These are phyloP conservation scores for Phytopythium chamaehyphon DNA, from an alignment of 352 stramenopile species.

Conservation along the genomic window DNA sequence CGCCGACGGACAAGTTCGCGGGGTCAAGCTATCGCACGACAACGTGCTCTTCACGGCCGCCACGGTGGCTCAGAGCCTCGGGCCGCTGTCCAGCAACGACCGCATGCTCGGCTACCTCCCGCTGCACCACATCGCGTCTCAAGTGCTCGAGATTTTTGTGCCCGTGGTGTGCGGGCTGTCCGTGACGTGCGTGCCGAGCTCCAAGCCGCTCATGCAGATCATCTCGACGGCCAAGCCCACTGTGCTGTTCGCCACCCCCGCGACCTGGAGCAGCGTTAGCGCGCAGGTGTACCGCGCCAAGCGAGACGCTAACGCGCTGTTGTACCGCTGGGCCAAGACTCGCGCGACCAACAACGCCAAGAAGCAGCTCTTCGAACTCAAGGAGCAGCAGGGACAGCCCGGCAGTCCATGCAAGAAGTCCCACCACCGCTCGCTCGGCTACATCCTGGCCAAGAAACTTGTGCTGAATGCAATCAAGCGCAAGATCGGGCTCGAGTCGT, in stretches of 20 bases:
- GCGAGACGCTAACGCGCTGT: conserved; percentile 57
- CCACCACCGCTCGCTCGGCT: conserved; percentile 46
- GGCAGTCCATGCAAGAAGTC: not conserved
- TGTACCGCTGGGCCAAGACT: conserved; percentile 78
- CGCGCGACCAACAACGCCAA: conserved; percentile 74
- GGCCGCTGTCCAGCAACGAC: conserved; percentile 39
- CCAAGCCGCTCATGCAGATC: conserved; percentile 41
- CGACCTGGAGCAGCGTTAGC: conserved; percentile 68
- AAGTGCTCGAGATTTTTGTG: conserved; percentile 76
- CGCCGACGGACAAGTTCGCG: conserved; percentile 35
- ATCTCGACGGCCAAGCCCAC: conserved; percentile 54
- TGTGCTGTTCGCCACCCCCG: conserved; percentile 75
- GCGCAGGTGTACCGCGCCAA: conserved; percentile 69
- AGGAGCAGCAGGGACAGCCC: conserved; percentile 1
- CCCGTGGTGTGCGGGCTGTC: conserved; percentile 53
- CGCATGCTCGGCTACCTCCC: conserved; percentile 66
- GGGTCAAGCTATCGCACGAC: conserved; percentile 68
- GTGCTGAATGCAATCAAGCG: conserved; percentile 81
- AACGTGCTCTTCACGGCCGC: conserved; percentile 80
- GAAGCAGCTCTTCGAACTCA: conserved; percentile 56
- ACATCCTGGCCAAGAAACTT: conserved; percentile 75
- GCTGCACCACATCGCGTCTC: conserved; percentile 57
- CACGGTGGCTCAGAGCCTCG: conserved; percentile 55
- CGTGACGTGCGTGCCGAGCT: conserved; percentile 59
- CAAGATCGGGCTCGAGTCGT: conserved; percentile 72